Percentiles rank a stretch among this genome's conserved stretches.
phyloP scores from a whole-genome alignment of 139 green algal species.

The Mesostigma viride region DNA sequence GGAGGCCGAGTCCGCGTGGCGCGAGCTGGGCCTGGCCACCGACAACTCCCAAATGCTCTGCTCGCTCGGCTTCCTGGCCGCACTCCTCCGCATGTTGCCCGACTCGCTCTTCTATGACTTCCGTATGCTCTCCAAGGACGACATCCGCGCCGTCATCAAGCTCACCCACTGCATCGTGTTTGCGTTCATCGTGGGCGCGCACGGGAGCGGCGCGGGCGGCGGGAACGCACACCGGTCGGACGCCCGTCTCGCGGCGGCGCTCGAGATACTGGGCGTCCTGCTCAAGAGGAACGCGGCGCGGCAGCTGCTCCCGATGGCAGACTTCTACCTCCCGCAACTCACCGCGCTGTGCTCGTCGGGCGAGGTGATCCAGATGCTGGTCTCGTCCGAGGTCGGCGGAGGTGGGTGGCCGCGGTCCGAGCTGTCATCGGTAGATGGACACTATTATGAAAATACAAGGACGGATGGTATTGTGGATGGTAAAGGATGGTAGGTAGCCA shows the following conservation, averaged over 20 bases:
- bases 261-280: background rate
- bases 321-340: background rate
- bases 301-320: background rate
- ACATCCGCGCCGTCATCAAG: background rate
- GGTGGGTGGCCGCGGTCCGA: too few species aligned
- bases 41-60: background rate
- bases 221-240: too few species aligned
- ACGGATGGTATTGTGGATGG: too few species aligned
- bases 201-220: background rate
- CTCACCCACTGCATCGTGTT: background rate
- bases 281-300: background rate
- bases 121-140: background rate
- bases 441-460: too few species aligned
- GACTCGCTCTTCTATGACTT: background rate
- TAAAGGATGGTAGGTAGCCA: too few species aligned
- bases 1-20: background rate
- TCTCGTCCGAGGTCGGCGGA: too few species aligned
- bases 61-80: background rate
- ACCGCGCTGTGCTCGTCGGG: too few species aligned
- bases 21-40: background rate
- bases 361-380: too few species aligned
- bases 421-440: too few species aligned
- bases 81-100: background rate
- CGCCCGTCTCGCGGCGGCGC: background rate
- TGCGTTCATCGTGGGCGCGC: background rate